A percentile compares a stretch with the other conserved stretches of the same genome.
These are phyloP conservation scores for Neurospora sp. DNA, from an alignment of 495 filamentous ascomycete species.

Conservation along the genomic window DNA sequence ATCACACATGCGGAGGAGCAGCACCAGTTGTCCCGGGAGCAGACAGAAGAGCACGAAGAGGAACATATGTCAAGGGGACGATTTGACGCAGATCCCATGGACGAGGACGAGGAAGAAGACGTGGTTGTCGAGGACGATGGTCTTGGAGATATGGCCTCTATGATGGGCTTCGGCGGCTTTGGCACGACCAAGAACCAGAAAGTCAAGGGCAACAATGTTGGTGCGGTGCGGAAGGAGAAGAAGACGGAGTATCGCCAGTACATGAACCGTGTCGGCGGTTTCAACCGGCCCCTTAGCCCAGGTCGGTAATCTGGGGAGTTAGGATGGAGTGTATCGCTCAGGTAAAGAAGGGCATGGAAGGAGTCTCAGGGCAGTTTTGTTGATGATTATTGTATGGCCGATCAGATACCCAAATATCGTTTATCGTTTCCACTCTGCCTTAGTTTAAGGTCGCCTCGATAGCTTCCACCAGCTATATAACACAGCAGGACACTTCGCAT, in stretches of 20 bases:
- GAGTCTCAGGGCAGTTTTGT: not conserved
- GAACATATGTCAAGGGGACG: constrained; percentile 6
- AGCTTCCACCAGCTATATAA: not conserved
- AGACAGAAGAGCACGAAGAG: constrained; percentile 12
- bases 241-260: constrained; percentile 94
- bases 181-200: constrained; percentile 85
- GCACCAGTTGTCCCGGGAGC: constrained; percentile 5
- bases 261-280: constrained; percentile 95
- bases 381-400: not conserved
- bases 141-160: constrained; percentile 62
- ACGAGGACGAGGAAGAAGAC: constrained; percentile 37
- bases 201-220: constrained; percentile 79
- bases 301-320: constrained; percentile 18
- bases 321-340: not conserved
- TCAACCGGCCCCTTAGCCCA: constrained; percentile 77
- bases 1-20: constrained; percentile 21
- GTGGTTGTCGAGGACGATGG: constrained; percentile 52
- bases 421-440: not conserved
- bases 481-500: not conserved
- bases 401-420: not conserved
- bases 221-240: constrained; percentile 84
- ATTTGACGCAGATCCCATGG: constrained; percentile 32
- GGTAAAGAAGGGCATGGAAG: not conserved
- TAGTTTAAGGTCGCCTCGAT: not conserved
- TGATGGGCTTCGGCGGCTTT: constrained; percentile 85